Base-by-base conservation (phyloP, 352 stramenopile species). In the Phytophthora sp. region DNA sequence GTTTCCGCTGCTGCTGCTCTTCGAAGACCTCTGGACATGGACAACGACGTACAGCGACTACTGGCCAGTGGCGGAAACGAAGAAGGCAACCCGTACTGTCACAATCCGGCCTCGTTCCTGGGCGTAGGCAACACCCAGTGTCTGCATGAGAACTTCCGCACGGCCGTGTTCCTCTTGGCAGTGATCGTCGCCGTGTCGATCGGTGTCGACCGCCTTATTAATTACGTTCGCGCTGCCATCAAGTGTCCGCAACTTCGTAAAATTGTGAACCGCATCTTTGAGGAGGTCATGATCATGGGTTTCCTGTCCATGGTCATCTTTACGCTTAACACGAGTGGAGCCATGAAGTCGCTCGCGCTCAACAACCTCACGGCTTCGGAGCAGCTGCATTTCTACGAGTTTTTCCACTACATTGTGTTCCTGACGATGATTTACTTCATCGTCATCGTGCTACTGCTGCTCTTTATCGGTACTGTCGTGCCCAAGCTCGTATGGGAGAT, bases 341-440 rank as follows among this genome's bases (percentile, higher is more conserved):
- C 84, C 23, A 73, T 94, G 55, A 69, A 77, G 49, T 76, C 80
- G 15, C 75, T 93, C 7, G 66, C 76, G 20, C 55, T 81, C 9
- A 68, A 84, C 42, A 38, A 74, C 0, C 77, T 96, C 36, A 81
- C 82, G 3, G 51, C 58, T 4, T 71, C 70, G 1, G 82, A 93
- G 53, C 80, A 90, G 52, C 84, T 96, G 13, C 88, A 94, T 60
- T 91, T 96, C 53, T 91, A 93, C 73, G 88, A 96, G 66, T 94
- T 96, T 54, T 96, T 96, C 76, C 88, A 96, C 78, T 96, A 96
- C 55, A 82, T 96, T 27, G 84, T 96, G 41, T 96, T 96, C 59
- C 74, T 96, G 18, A 94, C 86, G 6, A 93, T 93, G 77, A 91
- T 95, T 52, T 95, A 94, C 81, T 95, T 92, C 58, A 94, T 95